Evolutionary conservation across 108 stramenopile genomes (phyloP), one percentile per base, ranked within the genome.

Genomic region (Chaetoceros tenuissimus): DNA sequence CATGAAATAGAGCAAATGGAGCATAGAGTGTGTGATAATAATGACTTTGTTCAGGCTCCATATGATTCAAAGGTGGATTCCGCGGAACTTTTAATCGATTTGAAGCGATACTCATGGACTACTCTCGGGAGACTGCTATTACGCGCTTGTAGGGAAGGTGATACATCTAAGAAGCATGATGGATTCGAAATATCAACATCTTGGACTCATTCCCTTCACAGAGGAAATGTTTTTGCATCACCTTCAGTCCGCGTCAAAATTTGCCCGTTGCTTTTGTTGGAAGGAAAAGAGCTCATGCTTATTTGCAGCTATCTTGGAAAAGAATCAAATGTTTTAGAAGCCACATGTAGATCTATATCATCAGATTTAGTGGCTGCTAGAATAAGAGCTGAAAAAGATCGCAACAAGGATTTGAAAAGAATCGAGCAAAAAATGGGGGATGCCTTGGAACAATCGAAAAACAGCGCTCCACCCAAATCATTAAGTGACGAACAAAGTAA

Each of bases 41-140:
- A 44, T 10, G 30, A 51, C 18, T 29, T 23, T 34, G 31, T 51
- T 29, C 19, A 0, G 51, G 24, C 24, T 22, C 1, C 28, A 25
- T 31, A 48, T 43, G 18, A 5, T 58, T 3, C 13, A 25, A 73
- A 46, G 43, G 53, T 44, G 58, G 18, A 46, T 34, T 56, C 59
- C 18, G 55, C 60, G n/a, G 55, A 62, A 31, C 31, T 75, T 28
- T 30, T 77, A 3, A 20, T 92, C 45, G 68, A 84, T 43, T 49
- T 92, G 53, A 81, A 82, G 7, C 72, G 78, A 18, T 85, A 89
- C 73, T 89, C 87, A 3, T 92, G 91, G 91, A 70, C 77, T 1
- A 53, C 74, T n/a, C 34, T 89, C 2, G 87, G 91, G 5, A 66
- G 79, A 27, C 72, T 81, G 67, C 54, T 92, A 51, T 49, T 86